Base-by-base conservation (phyloP, 1,284 basidiomycete species). In the Heterobasidion annosum region DNA sequence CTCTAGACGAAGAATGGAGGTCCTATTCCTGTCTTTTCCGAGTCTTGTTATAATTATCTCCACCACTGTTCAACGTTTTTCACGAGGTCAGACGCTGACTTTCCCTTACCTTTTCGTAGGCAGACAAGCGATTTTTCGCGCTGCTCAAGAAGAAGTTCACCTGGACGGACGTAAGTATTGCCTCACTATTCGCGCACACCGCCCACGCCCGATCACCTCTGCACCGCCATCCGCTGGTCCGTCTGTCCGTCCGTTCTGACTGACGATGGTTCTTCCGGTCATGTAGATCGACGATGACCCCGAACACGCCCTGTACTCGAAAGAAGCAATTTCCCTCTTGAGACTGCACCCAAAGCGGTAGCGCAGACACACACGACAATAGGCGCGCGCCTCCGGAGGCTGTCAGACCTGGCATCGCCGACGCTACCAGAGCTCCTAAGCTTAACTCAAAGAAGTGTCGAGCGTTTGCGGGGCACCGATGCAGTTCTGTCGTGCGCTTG, bases 41-140 rank as follows among this genome's bases (percentile, higher is more conserved):
- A 25, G 25, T 4, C 25, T 25, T 25, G 4, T 5, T 25, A 25
- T 25, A 25, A 25, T 25, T 25, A 43, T 43, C 40, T 64, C 52
- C 52, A 53, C 44, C 34, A 45, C 40, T 35, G 18, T 19, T n/a
- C n/a, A n/a, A n/a, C n/a, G n/a, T n/a, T n/a, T n/a, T n/a, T n/a
- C n/a, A n/a, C n/a, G n/a, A n/a, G n/a, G n/a, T n/a, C n/a, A 25
- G 25, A 25, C 3, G 4, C 25, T 25, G 25, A 25, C 25, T 46
- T 25, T 34, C 16, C 13, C 8, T 54, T 33, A 10, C 37, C 40
- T 43, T 12, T 32, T 10, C 8, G 12, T 59, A 93, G 89, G 94
- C 93, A 0, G 94, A 97, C 68, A 94, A 88, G 65, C 82, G 90
- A 0, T 97, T 97, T 71, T 97, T 97, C 66, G 68, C 72, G 0